Evolutionary conservation across 768 basidiomycete species (phyloP).

Genomic region (Podaxis rugospora): DNA sequence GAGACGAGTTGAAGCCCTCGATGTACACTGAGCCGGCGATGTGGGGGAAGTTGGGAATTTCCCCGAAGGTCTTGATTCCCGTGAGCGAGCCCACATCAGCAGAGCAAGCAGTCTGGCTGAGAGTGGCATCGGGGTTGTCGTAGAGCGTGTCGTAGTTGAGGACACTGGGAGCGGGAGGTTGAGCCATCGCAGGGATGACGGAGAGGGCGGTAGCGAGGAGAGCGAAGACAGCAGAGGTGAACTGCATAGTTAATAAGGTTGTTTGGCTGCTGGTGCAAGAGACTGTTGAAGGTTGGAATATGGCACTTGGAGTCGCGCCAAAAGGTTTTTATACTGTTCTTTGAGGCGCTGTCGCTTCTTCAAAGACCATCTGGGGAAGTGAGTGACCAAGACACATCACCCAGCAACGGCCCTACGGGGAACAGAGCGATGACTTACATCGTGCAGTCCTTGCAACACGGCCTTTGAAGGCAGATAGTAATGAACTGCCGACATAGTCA

Average conservation of each 20-base stretch:
- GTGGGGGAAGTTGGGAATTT: slow-evolving; percentile 9
- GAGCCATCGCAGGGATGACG: not conserved
- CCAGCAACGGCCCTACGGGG: not conserved
- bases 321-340: not conserved
- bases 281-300: not conserved
- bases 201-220: slow-evolving; percentile 3
- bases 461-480: not conserved
- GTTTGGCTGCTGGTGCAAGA: not conserved
- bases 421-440: not conserved
- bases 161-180: not conserved
- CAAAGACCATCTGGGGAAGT: not conserved
- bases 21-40: slow-evolving; percentile 3
- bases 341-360: not conserved
- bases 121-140: slow-evolving; percentile 1
- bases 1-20: slow-evolving; percentile 8
- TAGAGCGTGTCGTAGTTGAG: slow-evolving; percentile 10
- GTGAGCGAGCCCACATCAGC: slow-evolving; percentile 2
- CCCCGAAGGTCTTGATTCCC: slow-evolving; percentile 10
- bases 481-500: not conserved
- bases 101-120: slow-evolving; percentile 7
- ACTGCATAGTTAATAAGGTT: not conserved
- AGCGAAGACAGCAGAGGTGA: slow-evolving; percentile 2
- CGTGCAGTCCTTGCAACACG: not conserved
- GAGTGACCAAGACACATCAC: not conserved
- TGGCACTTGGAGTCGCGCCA: not conserved